Evolutionary conservation across 2,329 filamentous ascomycete genomes (phyloP).

Genomic region (Xylaria sp.): DNA sequence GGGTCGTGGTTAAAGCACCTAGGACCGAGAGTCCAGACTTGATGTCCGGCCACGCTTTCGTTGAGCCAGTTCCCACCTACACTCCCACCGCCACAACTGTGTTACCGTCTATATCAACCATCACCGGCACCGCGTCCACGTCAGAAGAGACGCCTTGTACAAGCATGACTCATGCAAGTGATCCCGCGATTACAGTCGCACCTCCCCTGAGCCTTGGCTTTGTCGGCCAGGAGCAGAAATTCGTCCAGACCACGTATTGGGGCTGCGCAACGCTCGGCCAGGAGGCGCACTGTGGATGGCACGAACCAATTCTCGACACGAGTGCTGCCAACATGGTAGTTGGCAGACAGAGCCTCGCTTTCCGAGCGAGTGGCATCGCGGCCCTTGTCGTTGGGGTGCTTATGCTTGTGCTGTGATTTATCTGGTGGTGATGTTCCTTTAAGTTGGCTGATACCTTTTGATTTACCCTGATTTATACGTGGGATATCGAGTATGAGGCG

Average conservation of each 20-base stretch:
- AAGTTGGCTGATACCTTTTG: constrained; percentile 16
- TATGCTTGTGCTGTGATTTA: background rate
- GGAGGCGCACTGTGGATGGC: constrained; percentile 54
- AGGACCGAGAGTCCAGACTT: constrained; percentile 15
- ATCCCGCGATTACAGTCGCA: background rate
- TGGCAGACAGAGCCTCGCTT: background rate
- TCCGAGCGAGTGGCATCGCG: constrained; percentile 4
- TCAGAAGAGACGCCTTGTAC: background rate
- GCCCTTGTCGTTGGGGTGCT: constrained; percentile 4
- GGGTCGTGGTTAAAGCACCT: constrained; percentile 17
- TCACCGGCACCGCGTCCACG: background rate
- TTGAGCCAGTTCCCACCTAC: background rate
- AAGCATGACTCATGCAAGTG: background rate
- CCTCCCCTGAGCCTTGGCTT: background rate
- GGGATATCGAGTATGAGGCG: background rate
- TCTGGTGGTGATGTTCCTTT: background rate
- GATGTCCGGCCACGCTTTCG: background rate
- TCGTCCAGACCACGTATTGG: constrained; percentile 55
- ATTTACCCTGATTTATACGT: background rate
- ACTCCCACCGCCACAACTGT: background rate
- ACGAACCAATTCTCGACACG: constrained; percentile 51
- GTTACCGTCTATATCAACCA: constrained; percentile 1
- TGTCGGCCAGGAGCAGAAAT: constrained; percentile 36
- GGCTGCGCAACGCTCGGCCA: constrained; percentile 49
- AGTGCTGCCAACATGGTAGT: constrained; percentile 31